Evolutionary conservation across 2,329 filamentous ascomycete genomes (phyloP), one percentile per base, ranked within the genome.

Genomic region (Sclerotiophoma versabilis): DNA sequence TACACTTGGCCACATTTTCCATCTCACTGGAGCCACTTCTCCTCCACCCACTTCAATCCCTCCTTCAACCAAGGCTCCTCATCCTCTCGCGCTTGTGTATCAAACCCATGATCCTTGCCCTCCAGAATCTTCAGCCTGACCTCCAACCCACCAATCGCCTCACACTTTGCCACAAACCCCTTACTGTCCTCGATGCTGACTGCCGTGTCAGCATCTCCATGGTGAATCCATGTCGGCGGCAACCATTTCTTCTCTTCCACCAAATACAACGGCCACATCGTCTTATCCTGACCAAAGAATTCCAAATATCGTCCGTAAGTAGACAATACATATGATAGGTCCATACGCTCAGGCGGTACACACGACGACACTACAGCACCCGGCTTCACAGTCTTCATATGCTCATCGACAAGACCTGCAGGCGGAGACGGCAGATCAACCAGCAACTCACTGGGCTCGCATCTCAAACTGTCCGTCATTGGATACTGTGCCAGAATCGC

Each of bases 81-180:
- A 22, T 66, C 62, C 32, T 71, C 65, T 20, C 60, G 63, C 4
- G 46, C n/a, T 15, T 54, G 54, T 20, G 46, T 53, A 51, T 73
- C 71, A 39, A 75, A 75, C 7, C 71, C 73, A 59, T 75, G 73
- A 30, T 73, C 67, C 38, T 57, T 43, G 0, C 62, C 60, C 11
- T 63, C 19, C 36, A 55, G 19, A 12, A 62, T 47, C 38, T 58
- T 54, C 3, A 73, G 48, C 44, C 45, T 67, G 1, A 71, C 54
- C 43, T 68, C 60, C 11, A 44, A 33, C 3, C 56, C 57, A n/a
- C 54, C 49, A 25, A 66, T 46, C 25, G 42, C 43, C 39, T 57
- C 53, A 23, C 57, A 64, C 53, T 66, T 69, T 20, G 62, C 44
- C 22, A 65, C 65, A 54, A 74, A 75, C 4, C 33, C 52, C 55